These are phyloP conservation scores for Colletotrichum incanum DNA, from an alignment of 2,329 filamentous ascomycete genomes.

Conservation along the genomic window DNA sequence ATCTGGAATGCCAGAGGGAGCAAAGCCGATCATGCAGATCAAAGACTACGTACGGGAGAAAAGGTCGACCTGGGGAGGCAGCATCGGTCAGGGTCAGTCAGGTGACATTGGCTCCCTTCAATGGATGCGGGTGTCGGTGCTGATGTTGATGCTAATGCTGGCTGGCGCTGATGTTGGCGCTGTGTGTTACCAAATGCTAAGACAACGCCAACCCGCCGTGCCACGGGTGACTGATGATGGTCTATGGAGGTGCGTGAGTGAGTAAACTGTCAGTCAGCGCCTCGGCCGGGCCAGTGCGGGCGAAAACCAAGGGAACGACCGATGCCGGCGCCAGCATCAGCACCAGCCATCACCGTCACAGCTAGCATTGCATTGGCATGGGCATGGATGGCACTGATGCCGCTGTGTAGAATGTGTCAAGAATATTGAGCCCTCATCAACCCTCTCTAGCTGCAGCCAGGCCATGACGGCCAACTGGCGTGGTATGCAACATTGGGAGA, in stretches of 20 bases:
- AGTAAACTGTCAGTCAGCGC: slow-evolving; percentile 13
- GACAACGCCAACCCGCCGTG: slow-evolving; percentile 23
- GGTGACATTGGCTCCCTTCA: not conserved
- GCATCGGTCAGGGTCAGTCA: not conserved
- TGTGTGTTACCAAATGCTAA: slow-evolving; percentile 15
- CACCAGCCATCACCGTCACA: not conserved
- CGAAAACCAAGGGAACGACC: slow-evolving; percentile 6
- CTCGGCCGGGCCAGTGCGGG: slow-evolving; percentile 14
- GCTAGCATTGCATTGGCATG: slow-evolving; percentile 3
- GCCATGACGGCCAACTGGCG: not conserved
- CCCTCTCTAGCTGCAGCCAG: slow-evolving; percentile 3
- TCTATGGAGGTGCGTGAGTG: not conserved
- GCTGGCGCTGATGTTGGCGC: slow-evolving; percentile 1
- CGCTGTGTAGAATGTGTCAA: slow-evolving; percentile 5
- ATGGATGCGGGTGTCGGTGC: not conserved
- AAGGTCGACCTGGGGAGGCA: too few relatives aligned
- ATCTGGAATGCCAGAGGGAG: slow-evolving; percentile 6
- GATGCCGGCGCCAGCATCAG: slow-evolving; percentile 25
- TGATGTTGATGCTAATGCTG: not conserved
- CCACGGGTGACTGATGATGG: slow-evolving; percentile 21
- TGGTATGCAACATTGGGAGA: not conserved
- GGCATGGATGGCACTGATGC: slow-evolving; percentile 4
- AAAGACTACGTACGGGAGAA: not conserved
- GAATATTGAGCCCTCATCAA: not conserved
- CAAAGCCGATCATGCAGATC: not conserved